Evolutionary conservation across 345 rosid genomes (phyloP).

Genomic region (Erysimum cheiranthoides): DNA sequence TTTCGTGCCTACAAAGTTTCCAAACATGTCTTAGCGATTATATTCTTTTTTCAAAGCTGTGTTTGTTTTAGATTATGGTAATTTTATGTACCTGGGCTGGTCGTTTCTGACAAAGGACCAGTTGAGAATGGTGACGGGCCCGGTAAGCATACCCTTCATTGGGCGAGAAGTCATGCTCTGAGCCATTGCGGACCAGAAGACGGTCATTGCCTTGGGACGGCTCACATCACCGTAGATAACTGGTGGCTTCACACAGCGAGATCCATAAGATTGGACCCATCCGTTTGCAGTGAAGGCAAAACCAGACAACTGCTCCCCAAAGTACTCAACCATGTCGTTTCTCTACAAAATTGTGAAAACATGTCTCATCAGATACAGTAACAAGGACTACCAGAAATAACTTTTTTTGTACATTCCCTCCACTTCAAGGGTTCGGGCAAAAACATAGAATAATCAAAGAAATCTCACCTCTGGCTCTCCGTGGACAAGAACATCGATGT

Average conservation of each 20-base stretch:
- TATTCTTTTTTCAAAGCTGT: neutral
- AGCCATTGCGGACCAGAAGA: conserved; percentile 91
- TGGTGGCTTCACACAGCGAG: conserved; percentile 98
- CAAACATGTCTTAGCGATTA: neutral
- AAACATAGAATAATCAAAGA: neutral
- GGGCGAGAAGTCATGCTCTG: conserved; percentile 98
- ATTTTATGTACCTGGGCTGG: conserved; percentile 81
- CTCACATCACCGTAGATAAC: conserved; percentile 98
- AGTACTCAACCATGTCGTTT: conserved; percentile 99
- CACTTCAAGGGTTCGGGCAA: neutral
- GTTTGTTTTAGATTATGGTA: neutral
- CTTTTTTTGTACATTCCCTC: neutral
- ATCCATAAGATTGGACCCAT: conserved; percentile 98
- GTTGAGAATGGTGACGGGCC: conserved; percentile 98
- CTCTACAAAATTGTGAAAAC: conserved; percentile 58
- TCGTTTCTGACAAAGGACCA: conserved; percentile 99
- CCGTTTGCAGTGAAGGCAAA: conserved; percentile 95
- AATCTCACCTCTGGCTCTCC: conserved; percentile 95
- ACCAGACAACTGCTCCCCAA: conserved; percentile 96
- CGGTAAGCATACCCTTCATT: conserved; percentile 99
- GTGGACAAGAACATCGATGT: conserved; percentile 95
- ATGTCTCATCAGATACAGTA: conserved; percentile 24
- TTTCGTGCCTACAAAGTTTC: conserved; percentile 67
- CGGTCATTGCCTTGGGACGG: conserved; percentile 99
- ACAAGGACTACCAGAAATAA: neutral